Evolutionary conservation across 371 early-diverging fungal species (phyloP).

Genomic region (Mortierella sp.): DNA sequence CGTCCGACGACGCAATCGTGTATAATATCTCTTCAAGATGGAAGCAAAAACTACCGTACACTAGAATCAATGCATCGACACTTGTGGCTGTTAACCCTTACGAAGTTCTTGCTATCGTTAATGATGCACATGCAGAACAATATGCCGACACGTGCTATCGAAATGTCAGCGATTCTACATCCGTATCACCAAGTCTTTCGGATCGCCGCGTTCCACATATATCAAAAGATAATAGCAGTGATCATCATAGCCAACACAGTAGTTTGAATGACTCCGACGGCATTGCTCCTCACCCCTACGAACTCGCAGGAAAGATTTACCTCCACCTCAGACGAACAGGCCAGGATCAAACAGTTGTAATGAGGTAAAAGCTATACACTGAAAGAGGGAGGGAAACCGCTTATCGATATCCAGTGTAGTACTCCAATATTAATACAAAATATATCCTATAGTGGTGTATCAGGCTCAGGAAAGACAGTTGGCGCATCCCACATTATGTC

Average conservation of each 20-base stretch:
- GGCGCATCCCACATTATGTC: conserved; percentile 71
- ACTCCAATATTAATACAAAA: not conserved
- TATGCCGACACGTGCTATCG: conserved; percentile 65
- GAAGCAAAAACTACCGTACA: conserved; percentile 62
- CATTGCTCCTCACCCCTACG: conserved; percentile 70
- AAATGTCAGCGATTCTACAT: conserved; percentile 6
- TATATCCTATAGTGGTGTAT: conserved; percentile 75
- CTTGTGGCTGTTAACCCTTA: conserved; percentile 71
- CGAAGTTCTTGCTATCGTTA: conserved; percentile 61
- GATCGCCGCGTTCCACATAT: not conserved
- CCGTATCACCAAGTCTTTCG: not conserved
- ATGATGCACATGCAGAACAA: conserved; percentile 63
- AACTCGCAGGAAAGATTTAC: conserved; percentile 75
- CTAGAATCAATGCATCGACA: conserved; percentile 70
- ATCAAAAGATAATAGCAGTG: conserved; percentile 20
- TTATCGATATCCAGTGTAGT: not conserved
- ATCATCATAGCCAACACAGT: conserved; percentile 43
- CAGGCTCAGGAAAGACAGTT: conserved; percentile 88
- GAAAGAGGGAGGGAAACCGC: not conserved
- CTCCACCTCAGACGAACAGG: conserved; percentile 87
- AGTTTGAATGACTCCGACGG: conserved; percentile 17
- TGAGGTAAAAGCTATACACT: conserved; percentile 64
- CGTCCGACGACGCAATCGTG: conserved; percentile 52
- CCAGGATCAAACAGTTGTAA: conserved; percentile 84
- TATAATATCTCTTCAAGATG: conserved; percentile 50